A percentile compares a stretch with the other conserved stretches of the same genome.
These are phyloP conservation scores for Pseudopithomyces chartarum DNA, from an alignment of 2,329 filamentous ascomycete species.

Conservation along the genomic window DNA sequence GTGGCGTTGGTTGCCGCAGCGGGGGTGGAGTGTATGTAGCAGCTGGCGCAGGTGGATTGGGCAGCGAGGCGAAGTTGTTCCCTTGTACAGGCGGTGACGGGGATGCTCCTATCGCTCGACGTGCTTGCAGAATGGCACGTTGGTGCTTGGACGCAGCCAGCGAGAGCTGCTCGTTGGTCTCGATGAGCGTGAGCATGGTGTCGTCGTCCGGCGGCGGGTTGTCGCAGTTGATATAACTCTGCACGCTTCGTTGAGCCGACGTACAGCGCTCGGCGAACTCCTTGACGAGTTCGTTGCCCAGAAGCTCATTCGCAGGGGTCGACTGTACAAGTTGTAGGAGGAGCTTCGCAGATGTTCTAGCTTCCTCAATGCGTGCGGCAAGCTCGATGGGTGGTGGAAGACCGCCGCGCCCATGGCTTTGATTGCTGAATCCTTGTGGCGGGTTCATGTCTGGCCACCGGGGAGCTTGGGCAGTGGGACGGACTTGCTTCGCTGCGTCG, in stretches of 20 bases:
- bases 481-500: constrained; percentile 39
- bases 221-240: constrained; percentile 80
- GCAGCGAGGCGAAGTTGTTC: constrained; percentile 13
- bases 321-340: constrained; percentile 91
- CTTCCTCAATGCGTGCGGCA: constrained; percentile 83
- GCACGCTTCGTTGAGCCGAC: constrained; percentile 78
- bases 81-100: constrained; percentile 22
- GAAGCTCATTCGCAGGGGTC: constrained; percentile 75
- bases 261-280: constrained; percentile 91
- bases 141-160: constrained; percentile 84
- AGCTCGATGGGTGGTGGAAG: constrained; percentile 76
- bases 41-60: constrained; percentile 8
- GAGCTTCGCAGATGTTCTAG: constrained; percentile 85
- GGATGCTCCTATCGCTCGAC: constrained; percentile 48
- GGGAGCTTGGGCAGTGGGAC: constrained; percentile 50
- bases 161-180: constrained; percentile 90
- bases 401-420: background rate
- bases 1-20: constrained; percentile 27
- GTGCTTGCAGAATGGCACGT: constrained; percentile 69
- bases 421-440: background rate
- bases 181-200: constrained; percentile 90
- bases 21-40: constrained; percentile 14
- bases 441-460: constrained; percentile 38
- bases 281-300: constrained; percentile 83
- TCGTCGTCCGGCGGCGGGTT: constrained; percentile 87